Evolutionary conservation across 495 filamentous ascomycete species (phyloP), one percentile per base, ranked within the genome.

Genomic region (Emericellopsis terricola): DNA sequence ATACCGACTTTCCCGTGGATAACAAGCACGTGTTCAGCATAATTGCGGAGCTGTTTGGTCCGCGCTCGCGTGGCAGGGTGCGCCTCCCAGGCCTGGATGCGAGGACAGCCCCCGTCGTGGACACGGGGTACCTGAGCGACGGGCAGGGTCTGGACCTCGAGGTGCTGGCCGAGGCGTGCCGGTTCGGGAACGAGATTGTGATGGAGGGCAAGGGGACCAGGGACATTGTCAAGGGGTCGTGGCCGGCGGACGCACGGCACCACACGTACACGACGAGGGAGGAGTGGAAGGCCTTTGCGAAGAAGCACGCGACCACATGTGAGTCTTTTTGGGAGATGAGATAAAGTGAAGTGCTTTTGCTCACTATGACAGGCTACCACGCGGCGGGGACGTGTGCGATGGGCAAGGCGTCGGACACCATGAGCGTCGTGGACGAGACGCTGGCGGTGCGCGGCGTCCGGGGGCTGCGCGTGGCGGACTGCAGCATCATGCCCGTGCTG

Each of bases 141-240:
- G n/a, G n/a, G n/a, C n/a, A n/a, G n/a, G 48, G 68, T 19, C 46
- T 73, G n/a, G 69, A 74, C 37, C 52, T 71, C 27, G 40, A 71
- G 5, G 69, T 62, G 4, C 52, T 74, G 56, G 58, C 63, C 29
- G 67, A 73, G 46, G 69, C 69, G 19, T 48, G 69, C 8, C 53
- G 68, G 8, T 71, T 51, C 39, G 57, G 60, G 3, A 62, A 73
- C 40, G 68, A 73, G 38, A 49, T 76, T 13, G 36, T 73, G 19
- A 65, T 50, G 32, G 65, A 54, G 9, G 69, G 66, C n/a, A 59
- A 61, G 8, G 67, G 68, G 38, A 57, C 50, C 2, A 38, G 41
- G 2, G 67, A 70, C 42, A 47, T 46, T 19, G 55, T 51, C 18
- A 65, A 66, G 1, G 64, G 62, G 17, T 5, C 27, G 8, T 26